Evolutionary conservation across 2,329 filamentous ascomycete genomes (phyloP), one percentile per base, ranked within the genome.

Genomic region (Fusarium citri): DNA sequence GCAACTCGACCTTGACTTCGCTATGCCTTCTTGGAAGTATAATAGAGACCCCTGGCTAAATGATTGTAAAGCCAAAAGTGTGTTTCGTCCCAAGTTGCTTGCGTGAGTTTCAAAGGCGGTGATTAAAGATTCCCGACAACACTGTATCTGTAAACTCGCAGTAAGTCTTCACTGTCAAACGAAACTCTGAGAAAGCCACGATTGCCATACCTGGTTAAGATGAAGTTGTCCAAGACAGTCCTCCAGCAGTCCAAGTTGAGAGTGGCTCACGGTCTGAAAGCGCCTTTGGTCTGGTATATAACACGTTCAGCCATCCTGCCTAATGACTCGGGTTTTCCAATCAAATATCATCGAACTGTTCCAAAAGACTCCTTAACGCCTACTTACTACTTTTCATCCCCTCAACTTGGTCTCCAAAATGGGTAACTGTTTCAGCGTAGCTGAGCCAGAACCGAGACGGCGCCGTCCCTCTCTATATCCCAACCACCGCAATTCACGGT

Each of bases 11-110:
- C 34, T 37, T 37, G 10, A n/a, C 3, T 11, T 37, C 18, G 5
- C 2, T 37, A 4, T 6, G 10, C 4, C 0, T n/a, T 11, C 34
- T 11, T 2, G 5, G 5, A 10, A n/a, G 10, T 0, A 37, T n/a
- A 7, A 11, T 7, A 37, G 34, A n/a, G 10, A 12, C 6, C 5
- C 0, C 12, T 11, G 34, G 3, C 2, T 18, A 7, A 11, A 11
- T n/a, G 6, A 18, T 16, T 15, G 25, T 3, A 14, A 41, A 9
- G 12, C 3, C 3, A 20, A 16, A 3, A 22, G 14, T 20, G 14
- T 1, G 5, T 37, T 37, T 37, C 34, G 34, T n/a, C 18, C 3
- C 0, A 2, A 37, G 18, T 37, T 37, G 5, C 34, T 22, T 15
- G 14, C 10, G 8, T 10, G 10, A 6, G 8, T 16, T 20, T 11